phyloP scores from a whole-genome alignment of 371 early-diverging fungal genomes.

The Zopfochytrium polystomum region DNA sequence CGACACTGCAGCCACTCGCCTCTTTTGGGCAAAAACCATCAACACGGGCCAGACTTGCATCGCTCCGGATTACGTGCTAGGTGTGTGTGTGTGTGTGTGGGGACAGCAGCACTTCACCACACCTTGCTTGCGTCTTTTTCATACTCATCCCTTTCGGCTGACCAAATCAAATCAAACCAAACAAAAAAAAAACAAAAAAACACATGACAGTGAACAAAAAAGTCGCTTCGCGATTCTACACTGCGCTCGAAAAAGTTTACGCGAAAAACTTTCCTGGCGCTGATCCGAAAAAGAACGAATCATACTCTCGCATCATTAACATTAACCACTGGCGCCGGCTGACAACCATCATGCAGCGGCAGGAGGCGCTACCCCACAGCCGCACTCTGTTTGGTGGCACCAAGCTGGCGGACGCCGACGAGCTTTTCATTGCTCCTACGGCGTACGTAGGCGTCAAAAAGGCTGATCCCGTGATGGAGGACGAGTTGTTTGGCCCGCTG shows the following conservation, averaged over 20 bases:
- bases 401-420: constrained; percentile 8
- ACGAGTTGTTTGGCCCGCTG: constrained; percentile 63
- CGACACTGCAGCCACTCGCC: constrained; percentile 63
- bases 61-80: constrained; percentile 80
- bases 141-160: too few species aligned
- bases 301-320: constrained; percentile 69
- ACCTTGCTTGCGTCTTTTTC: too few species aligned
- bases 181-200: too few species aligned
- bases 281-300: constrained; percentile 39
- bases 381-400: constrained; percentile 36
- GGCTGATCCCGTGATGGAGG: constrained; percentile 45
- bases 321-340: constrained; percentile 72
- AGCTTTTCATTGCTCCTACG: constrained; percentile 40
- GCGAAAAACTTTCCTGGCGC: constrained; percentile 48
- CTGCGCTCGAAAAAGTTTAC: constrained; percentile 41
- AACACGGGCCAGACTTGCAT: constrained; percentile 88
- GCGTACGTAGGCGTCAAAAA: constrained; percentile 36
- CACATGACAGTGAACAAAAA: constrained; percentile 59
- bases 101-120: too few species aligned
- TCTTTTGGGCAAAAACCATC: constrained; percentile 77
- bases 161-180: too few species aligned
- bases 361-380: constrained; percentile 18
- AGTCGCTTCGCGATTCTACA: constrained; percentile 53
- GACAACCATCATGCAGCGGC: constrained; percentile 48
- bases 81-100: too few species aligned